A percentile compares a stretch with the other conserved stretches of the same genome.
Evolutionary conservation across 352 stramenopile species (phyloP).

Genomic region (Pythium rhizo-oryzae): DNA sequence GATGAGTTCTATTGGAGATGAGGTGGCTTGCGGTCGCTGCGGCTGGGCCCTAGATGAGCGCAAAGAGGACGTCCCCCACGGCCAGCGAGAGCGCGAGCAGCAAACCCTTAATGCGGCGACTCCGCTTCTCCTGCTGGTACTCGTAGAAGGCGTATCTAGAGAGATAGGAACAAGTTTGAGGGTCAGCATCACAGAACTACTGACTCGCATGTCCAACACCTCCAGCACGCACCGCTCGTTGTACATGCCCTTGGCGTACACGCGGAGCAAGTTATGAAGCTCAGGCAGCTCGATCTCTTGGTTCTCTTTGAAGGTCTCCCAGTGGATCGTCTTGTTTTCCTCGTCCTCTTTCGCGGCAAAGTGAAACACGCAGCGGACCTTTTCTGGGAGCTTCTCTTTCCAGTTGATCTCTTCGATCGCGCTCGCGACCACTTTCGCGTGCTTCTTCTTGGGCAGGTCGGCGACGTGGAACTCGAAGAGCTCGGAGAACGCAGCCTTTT

Average conservation of each 20-base stretch:
- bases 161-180: background rate
- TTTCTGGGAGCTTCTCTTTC: constrained; percentile 74
- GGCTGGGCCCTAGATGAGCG: constrained; percentile 15
- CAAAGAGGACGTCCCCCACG: constrained; percentile 56
- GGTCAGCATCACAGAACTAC: too few species aligned
- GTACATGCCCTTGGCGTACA: constrained; percentile 78
- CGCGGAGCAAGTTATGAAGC: constrained; percentile 53
- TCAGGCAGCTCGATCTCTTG: constrained; percentile 63
- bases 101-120: constrained; percentile 57
- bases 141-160: constrained; percentile 61
- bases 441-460: constrained; percentile 43
- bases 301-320: constrained; percentile 63
- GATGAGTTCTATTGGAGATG: background rate
- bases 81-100: constrained; percentile 48
- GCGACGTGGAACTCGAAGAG: constrained; percentile 65
- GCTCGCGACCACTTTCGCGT: constrained; percentile 50
- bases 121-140: constrained; percentile 56
- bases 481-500: constrained; percentile 59
- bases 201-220: too few species aligned
- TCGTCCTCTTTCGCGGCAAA: constrained; percentile 68
- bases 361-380: constrained; percentile 75
- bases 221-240: constrained; percentile 48
- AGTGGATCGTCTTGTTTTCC: constrained; percentile 53
- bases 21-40: background rate
- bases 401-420: constrained; percentile 63